These are phyloP conservation scores for Penicillium sp. DNA, from an alignment of 2,329 filamentous ascomycete genomes.

Conservation along the genomic window DNA sequence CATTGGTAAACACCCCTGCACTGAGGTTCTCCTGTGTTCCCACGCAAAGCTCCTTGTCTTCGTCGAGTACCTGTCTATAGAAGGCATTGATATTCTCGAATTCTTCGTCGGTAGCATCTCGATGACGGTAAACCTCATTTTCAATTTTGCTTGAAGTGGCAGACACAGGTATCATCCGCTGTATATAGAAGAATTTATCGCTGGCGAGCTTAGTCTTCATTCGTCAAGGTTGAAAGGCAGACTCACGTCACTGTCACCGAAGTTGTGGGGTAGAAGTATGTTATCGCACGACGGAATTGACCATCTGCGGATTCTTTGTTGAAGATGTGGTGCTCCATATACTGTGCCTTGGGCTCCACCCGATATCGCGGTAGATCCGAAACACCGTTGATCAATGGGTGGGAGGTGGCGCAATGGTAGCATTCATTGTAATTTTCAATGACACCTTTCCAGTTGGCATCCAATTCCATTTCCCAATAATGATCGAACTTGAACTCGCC, in stretches of 20 bases:
- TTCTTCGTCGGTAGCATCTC: constrained; percentile 57
- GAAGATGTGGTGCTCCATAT: constrained; percentile 55
- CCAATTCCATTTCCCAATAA: constrained; percentile 26
- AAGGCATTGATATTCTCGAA: constrained; percentile 60
- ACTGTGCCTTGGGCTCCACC: constrained; percentile 52
- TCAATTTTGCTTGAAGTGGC: constrained; percentile 57
- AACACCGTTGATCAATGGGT: constrained; percentile 36
- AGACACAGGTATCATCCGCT: constrained; percentile 60
- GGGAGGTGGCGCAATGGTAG: constrained; percentile 29
- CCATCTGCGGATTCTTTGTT: constrained; percentile 50
- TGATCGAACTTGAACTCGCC: constrained; percentile 26
- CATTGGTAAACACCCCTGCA: constrained; percentile 62
- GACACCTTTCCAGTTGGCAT: constrained; percentile 28
- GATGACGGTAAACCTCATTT: constrained; percentile 66
- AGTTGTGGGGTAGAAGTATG: constrained; percentile 32
- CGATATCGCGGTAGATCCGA: constrained; percentile 59
- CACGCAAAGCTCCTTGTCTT: constrained; percentile 64
- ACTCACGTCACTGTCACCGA: constrained; percentile 37
- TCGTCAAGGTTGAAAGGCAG: not conserved
- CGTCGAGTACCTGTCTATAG: constrained; percentile 64
- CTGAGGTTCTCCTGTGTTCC: constrained; percentile 62
- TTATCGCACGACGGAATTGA: constrained; percentile 43
- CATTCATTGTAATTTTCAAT: constrained; percentile 32
- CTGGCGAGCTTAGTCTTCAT: constrained; percentile 17
- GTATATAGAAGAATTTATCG: constrained; percentile 63